Base-by-base conservation (phyloP, 345 rosid species). In the Eucalyptus decipiens region DNA sequence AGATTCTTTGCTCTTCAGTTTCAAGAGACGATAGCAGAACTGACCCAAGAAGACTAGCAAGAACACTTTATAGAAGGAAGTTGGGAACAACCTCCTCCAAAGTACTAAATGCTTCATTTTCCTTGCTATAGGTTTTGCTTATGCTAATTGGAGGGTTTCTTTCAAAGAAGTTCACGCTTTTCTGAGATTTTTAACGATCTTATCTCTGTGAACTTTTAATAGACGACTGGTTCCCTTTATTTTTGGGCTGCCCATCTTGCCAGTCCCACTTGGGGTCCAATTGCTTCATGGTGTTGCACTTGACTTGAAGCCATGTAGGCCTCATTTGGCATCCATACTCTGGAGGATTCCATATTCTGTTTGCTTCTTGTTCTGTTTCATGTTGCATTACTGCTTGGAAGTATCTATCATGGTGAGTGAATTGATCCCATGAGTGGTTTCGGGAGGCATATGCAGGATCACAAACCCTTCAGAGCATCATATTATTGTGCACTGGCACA, bases 401-500 rank as follows among this genome's bases (percentile, higher is more conserved):
- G 56, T 52, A 52, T 52, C 56, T 52, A 52, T 52, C 56, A 52
- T 1, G 56, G 56, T 52, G 24, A 52, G 56, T 52, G 56, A 18
- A 52, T 52, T 52, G 56, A 52, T 52, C 56, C 56, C 56, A 52
- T 7, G 56, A 52, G 56, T 52, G 56, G 56, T 52, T 52, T 52
- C 24, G 24, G 56, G 3, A 52, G 56, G 56, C 56, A 19, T 3
- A 52, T 52, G 56, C 56, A 52, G 56, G 56, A 52, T 52, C 56
- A 52, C 56, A 52, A 52, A 52, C 56, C 56, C 56, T 7, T 52
- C 9, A 8, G 56, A 7, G 56, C 24, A 52, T 52, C 56, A 52
- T 52, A 52, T 51, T 18, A 51, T 18, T 52, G 23, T 52, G 56
- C 56, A 52, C 95, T 0, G 96, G 96, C 83, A 94, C 95, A 40